Evolutionary conservation across 1,284 basidiomycete species (phyloP), one percentile per base, ranked within the genome.

Genomic region (Cryptococcus sp.): DNA sequence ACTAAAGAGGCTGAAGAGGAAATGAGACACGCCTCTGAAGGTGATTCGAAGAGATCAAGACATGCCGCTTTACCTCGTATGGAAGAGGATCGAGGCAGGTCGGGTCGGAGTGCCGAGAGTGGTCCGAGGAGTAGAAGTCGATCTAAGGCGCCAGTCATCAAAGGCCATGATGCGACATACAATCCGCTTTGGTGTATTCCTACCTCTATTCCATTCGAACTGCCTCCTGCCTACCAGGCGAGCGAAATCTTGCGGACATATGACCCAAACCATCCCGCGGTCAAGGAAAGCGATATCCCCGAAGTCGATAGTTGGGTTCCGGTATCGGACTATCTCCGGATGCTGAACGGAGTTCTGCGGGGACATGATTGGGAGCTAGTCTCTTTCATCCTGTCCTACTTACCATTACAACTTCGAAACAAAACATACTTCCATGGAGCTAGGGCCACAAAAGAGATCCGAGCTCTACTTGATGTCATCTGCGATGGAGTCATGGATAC

Each of bases 381-480:
- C 14, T 91, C 91, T 2, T 98, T 96, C 66, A 79, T 94, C 4
- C 79, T 99, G 2, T 90, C 88, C 67, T 89, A 94, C 73, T 80
- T 99, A 1, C 93, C 96, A 0, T 80, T 85, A 19, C 93, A 98
- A 72, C 81, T 98, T 3, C 80, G 87, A 48, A 98, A 98, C 81
- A 98, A 97, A 74, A 91, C 98, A 67, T 82, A 97, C 51, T 93
- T 97, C 74, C 97, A 93, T 67, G 96, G 96, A 0, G 88, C 87
- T 0, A 83, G 84, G 48, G 85, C 88, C 11, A 80, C 85, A 14
- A 74, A 73, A 11, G 81, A 85, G 19, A 81, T 96, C 19, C 77
- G 83, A 10, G 79, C 77, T 45, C 74, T 98, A 37, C 77, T 91
- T 25, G 81, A 83, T 3, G 73, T 81, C n/a, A 76, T 98, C 9